phyloP scores from a whole-genome alignment of 345 rosid species.

The Durio zibethinus region DNA sequence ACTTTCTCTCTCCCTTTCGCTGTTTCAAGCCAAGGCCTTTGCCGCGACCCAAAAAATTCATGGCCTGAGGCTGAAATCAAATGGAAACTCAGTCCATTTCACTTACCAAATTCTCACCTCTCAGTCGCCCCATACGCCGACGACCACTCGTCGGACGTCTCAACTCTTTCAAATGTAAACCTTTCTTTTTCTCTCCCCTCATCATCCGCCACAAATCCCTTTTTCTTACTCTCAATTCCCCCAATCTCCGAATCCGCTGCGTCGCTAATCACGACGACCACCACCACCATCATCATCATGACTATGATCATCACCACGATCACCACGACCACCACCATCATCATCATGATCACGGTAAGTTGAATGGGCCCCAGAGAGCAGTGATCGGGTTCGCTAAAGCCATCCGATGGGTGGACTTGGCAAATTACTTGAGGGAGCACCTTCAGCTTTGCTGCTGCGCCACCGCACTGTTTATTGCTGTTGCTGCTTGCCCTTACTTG shows the following conservation, averaged over 20 bases:
- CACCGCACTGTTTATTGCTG: constrained; percentile 63
- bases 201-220: constrained; percentile 29
- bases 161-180: constrained; percentile 28
- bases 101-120: constrained; percentile 37
- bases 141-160: constrained; percentile 30
- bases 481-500: constrained; percentile 70
- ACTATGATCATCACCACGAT: constrained; percentile 22
- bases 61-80: constrained; percentile 2
- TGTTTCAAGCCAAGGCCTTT: background rate
- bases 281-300: background rate
- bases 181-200: constrained; percentile 23
- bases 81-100: constrained; percentile 54
- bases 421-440: constrained; percentile 78
- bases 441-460: constrained; percentile 81
- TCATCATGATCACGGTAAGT: constrained; percentile 32
- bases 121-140: constrained; percentile 25
- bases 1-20: too few relatives aligned
- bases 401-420: constrained; percentile 67
- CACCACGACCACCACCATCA: constrained; percentile 47
- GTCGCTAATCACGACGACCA: constrained; percentile 15
- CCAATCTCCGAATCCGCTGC: constrained; percentile 26
- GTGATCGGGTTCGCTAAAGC: constrained; percentile 63
- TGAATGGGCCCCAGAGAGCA: constrained; percentile 46
- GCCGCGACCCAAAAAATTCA: background rate
- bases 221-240: constrained; percentile 14